These are phyloP conservation scores for Pezizomycotina sp. DNA, from an alignment of 2,329 filamentous ascomycete genomes.

Conservation along the genomic window DNA sequence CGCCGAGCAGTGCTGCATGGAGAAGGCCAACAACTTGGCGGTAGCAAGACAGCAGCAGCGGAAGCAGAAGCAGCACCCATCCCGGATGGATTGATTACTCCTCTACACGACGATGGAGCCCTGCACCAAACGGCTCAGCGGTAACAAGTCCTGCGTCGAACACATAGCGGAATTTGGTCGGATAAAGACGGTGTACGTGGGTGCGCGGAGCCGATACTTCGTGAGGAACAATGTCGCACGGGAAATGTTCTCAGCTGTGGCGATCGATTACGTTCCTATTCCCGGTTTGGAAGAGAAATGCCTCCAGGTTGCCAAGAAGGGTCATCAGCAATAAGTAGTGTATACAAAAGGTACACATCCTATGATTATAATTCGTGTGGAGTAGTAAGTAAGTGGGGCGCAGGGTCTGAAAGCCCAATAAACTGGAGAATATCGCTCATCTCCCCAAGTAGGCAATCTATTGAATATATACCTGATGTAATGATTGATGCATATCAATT, in stretches of 20 bases:
- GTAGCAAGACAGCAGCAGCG: neutral
- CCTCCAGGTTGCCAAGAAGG: slow-evolving; percentile 62
- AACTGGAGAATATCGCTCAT: too few species aligned
- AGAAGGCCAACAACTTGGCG: slow-evolving; percentile 42
- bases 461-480: too few species aligned
- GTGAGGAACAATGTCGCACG: slow-evolving; percentile 66
- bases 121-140: slow-evolving; percentile 56
- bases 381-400: too few species aligned
- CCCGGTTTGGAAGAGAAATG: slow-evolving; percentile 66
- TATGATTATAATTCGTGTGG: neutral
- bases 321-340: slow-evolving; percentile 40
- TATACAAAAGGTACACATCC: neutral
- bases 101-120: slow-evolving; percentile 93
- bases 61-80: slow-evolving; percentile 32
- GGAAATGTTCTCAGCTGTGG: slow-evolving; percentile 50
- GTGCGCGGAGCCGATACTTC: slow-evolving; percentile 79
- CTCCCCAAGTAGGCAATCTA: too few species aligned
- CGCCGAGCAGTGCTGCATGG: slow-evolving; percentile 80
- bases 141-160: slow-evolving; percentile 62
- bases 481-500: too few species aligned
- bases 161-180: slow-evolving; percentile 42
- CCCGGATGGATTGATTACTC: slow-evolving; percentile 32
- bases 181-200: slow-evolving; percentile 68
- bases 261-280: slow-evolving; percentile 58
- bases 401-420: too few species aligned